These are phyloP conservation scores for Rhizopogon vesiculosus DNA, from an alignment of 768 basidiomycete species.

Conservation along the genomic window DNA sequence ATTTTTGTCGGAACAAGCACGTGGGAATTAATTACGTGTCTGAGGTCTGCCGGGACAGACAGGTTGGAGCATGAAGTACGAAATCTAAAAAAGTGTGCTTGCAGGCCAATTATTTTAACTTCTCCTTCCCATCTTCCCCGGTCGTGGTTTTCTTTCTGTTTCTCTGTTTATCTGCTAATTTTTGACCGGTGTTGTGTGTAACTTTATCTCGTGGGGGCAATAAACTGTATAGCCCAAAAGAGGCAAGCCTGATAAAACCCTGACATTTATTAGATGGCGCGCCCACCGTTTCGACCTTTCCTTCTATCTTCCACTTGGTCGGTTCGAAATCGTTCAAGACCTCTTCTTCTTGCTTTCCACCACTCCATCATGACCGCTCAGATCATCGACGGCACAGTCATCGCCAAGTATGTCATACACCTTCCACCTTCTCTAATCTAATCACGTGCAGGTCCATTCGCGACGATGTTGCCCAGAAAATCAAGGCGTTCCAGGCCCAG, in stretches of 20 bases:
- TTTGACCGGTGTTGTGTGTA: not conserved
- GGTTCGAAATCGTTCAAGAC: not conserved
- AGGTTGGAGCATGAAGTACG: not conserved
- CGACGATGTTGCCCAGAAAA: conserved; percentile 64
- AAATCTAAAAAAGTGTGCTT: not conserved
- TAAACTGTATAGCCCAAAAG: conserved; percentile 2
- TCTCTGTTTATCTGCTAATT: conserved; percentile 1
- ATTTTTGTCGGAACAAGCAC: conserved; percentile 4
- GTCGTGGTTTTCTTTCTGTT: not conserved
- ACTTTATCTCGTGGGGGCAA: not conserved
- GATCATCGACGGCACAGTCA: conserved; percentile 77
- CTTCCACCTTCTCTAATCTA: conserved; percentile 5
- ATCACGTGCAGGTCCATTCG: conserved; percentile 67
- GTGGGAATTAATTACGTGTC: conserved; percentile 9
- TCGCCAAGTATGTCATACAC: conserved; percentile 66
- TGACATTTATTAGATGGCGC: conserved; percentile 2
- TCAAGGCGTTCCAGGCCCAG: conserved; percentile 55
- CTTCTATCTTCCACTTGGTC: conserved; percentile 5
- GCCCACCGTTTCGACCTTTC: not conserved
- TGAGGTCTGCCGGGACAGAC: too few relatives aligned
- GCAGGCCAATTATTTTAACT: not conserved
- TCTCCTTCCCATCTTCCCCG: not conserved
- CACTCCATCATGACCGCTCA: conserved; percentile 38
- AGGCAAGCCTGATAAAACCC: not conserved
- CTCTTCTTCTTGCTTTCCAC: conserved; percentile 7